Evolutionary conservation across 345 rosid species (phyloP).

Genomic region (Lagerstroemia speciosa): DNA sequence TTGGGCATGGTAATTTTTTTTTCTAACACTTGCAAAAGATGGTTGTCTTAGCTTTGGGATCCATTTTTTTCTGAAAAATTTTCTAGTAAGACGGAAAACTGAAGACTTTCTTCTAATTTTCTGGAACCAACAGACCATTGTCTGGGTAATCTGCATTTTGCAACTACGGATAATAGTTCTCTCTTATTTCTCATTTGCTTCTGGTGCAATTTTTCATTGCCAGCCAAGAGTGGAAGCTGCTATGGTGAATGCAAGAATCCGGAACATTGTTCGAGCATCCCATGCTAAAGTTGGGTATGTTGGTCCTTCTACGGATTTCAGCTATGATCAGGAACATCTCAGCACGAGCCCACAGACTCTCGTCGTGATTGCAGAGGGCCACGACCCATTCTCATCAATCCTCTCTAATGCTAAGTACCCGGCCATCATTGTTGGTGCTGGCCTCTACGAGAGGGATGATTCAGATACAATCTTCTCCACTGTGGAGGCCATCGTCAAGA

Average conservation of each 20-base stretch:
- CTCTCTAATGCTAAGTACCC: constrained; percentile 79
- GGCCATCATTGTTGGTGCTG: constrained; percentile 81
- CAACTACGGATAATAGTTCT: neutral
- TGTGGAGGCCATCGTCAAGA: constrained; percentile 61
- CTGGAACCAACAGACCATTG: neutral
- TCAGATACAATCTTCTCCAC: constrained; percentile 68
- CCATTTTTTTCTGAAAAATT: neutral
- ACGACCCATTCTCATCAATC: constrained; percentile 58
- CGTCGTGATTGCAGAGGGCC: constrained; percentile 64
- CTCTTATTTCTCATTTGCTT: constrained; percentile 7
- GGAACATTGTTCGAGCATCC: constrained; percentile 69
- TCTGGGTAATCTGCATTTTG: neutral
- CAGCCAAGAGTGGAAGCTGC: constrained; percentile 99
- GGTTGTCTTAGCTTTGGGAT: neutral
- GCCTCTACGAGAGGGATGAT: constrained; percentile 73
- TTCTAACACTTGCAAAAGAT: too few species aligned
- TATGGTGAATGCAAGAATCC: constrained; percentile 93
- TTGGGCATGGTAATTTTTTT: neutral
- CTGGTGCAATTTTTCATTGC: constrained; percentile 15
- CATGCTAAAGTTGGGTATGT: constrained; percentile 87
- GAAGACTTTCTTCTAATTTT: neutral
- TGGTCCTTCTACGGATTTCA: constrained; percentile 72
- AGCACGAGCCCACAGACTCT: constrained; percentile 86
- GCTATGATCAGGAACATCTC: constrained; percentile 75
- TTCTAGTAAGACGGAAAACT: neutral